Evolutionary conservation across 1,284 basidiomycete genomes (phyloP), one percentile per base, ranked within the genome.

Genomic region (Rhizoctonia solani): DNA sequence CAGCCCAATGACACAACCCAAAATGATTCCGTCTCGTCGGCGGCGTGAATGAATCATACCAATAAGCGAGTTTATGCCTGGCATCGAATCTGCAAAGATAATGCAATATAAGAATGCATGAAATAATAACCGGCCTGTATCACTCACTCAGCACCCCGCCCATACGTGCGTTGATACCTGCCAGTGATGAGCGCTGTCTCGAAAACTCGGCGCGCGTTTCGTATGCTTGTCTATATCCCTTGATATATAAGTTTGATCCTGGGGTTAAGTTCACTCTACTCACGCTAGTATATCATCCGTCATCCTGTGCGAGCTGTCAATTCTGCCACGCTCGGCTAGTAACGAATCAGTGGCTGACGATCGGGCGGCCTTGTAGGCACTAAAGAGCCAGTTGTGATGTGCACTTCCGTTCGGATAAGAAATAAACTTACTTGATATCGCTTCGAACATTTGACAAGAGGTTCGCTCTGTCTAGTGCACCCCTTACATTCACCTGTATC

Each of bases 141-240:
- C 25, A 81, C 89, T 69, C 72, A 93, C 93, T 87, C 19, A 96
- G 79, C 19, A 95, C 91, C 56, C 87, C 83, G 54, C 83, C 78
- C 87, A 99, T 95, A 23, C 95, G 86, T 8, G 86, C 80, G 75
- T 92, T 92, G 72, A 97, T 93, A 21, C 86, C 83, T 8, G 85
- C 78, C 42, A 99, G 79, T 30, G 89, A 86, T 3, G 82, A 77
- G 19, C 92, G 83, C 77, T 99, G 97, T 55, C 87, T 84, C n/a
- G 83, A 81, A 77, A 99, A 97, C 76, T 98, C 95, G 37, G 91
- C 83, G n/a, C 96, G 87, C 0, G 96, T 98, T 72, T 95, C 96
- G 74, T 98, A 97, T 30, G 97, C 97, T 87, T 99, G 96, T 59
- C 95, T 97, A 71, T 23, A 67, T 16, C 55, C 32, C n/a, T 23